A percentile compares a stretch with the other conserved stretches of the same genome.
These are phyloP conservation scores for Colletotrichum cereale DNA, from an alignment of 2,329 filamentous ascomycete species.

Conservation along the genomic window DNA sequence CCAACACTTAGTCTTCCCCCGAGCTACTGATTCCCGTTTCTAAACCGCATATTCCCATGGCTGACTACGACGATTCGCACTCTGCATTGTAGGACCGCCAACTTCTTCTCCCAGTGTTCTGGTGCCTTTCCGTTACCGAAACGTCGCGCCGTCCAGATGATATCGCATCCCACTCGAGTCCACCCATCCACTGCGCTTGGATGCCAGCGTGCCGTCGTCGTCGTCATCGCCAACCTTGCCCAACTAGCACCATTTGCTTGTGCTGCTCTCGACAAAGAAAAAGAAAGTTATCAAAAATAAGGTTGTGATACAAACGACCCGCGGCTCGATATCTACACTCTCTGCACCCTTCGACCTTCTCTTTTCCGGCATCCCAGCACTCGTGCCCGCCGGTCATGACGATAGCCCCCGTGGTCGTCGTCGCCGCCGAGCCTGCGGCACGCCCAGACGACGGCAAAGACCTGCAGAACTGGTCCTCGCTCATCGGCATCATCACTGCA, in stretches of 20 bases:
- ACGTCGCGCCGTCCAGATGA: slow-evolving; percentile 37
- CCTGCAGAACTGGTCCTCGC: slow-evolving; percentile 83
- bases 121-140: slow-evolving; percentile 3
- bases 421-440: slow-evolving; percentile 35
- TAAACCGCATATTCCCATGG: slow-evolving; percentile 36
- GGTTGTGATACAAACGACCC: slow-evolving; percentile 8
- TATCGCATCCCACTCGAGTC: slow-evolving; percentile 27
- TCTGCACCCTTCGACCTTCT: neutral
- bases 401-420: slow-evolving; percentile 17
- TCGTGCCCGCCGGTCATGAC: slow-evolving; percentile 23
- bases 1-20: neutral
- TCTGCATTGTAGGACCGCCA: slow-evolving; percentile 10
- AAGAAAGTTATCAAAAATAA: neutral
- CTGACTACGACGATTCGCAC: slow-evolving; percentile 31
- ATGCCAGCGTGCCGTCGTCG: slow-evolving; percentile 31
- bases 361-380: slow-evolving; percentile 1
- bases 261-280: slow-evolving; percentile 3
- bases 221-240: slow-evolving; percentile 33
- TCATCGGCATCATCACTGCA: slow-evolving; percentile 94
- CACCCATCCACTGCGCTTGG: slow-evolving; percentile 36
- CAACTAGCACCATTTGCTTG: slow-evolving; percentile 20
- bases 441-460: slow-evolving; percentile 56
- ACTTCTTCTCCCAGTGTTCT: neutral
- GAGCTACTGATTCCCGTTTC: neutral
- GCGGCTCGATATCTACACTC: slow-evolving; percentile 1